phyloP scores from a whole-genome alignment of 352 stramenopile genomes.

The Phytophthora niederhauseri region DNA sequence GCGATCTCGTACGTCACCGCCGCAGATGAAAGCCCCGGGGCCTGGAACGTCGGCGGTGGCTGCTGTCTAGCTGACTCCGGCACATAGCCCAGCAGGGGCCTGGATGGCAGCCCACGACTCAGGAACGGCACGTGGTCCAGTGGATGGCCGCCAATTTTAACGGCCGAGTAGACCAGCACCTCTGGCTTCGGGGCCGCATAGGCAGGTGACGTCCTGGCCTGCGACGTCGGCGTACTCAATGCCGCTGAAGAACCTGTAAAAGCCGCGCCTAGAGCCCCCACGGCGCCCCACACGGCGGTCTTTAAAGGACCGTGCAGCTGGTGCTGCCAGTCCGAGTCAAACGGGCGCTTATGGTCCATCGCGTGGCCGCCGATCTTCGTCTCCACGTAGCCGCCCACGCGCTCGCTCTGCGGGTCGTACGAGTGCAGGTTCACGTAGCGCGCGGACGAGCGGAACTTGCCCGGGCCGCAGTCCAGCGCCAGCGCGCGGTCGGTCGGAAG shows the following conservation, averaged over 20 bases:
- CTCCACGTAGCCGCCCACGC: constrained; percentile 48
- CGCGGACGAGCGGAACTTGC: constrained; percentile 30
- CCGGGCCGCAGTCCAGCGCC: constrained; percentile 12
- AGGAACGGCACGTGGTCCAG: constrained; percentile 81
- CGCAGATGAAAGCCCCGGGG: constrained; percentile 12
- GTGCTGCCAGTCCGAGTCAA: constrained; percentile 35
- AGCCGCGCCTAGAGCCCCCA: constrained; percentile 21
- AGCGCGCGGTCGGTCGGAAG: neutral
- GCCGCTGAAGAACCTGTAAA: constrained; percentile 15
- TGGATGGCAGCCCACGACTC: constrained; percentile 61
- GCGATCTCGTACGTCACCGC: constrained; percentile 40
- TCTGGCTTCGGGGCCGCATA: constrained; percentile 46
- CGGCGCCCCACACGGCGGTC: constrained; percentile 28
- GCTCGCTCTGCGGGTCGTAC: constrained; percentile 38
- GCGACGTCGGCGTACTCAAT: constrained; percentile 12
- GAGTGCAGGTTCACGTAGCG: constrained; percentile 65
- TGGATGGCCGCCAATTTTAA: constrained; percentile 81
- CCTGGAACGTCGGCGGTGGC: constrained; percentile 18
- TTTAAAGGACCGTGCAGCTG: constrained; percentile 40
- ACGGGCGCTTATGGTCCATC: constrained; percentile 62
- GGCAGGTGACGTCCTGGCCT: constrained; percentile 42
- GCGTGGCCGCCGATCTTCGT: constrained; percentile 79
- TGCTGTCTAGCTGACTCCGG: constrained; percentile 2
- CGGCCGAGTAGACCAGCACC: constrained; percentile 57
- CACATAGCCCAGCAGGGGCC: constrained; percentile 59